Percentiles rank a stretch among this genome's conserved stretches.
These are phyloP conservation scores for Limnomonas spitsbergensis DNA, from an alignment of 139 green algal species.

Conservation along the genomic window DNA sequence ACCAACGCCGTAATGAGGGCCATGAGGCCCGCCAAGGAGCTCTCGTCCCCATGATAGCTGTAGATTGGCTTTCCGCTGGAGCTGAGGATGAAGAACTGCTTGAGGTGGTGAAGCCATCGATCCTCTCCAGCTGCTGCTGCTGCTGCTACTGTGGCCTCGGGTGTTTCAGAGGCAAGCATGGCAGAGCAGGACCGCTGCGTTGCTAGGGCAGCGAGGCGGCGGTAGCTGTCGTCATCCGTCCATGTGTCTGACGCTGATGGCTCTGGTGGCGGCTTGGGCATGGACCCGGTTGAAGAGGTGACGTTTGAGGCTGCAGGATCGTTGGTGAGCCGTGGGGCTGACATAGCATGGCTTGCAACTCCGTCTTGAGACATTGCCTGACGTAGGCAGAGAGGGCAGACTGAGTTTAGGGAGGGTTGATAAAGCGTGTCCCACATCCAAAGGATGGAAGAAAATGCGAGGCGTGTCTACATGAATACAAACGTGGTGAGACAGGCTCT, in stretches of 20 bases:
- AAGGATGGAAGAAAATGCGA: no score
- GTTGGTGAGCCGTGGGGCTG: no score
- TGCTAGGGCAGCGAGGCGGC: neutral
- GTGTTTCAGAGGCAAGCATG: neutral
- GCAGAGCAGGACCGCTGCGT: neutral
- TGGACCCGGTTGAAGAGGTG: no score
- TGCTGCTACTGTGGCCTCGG: neutral
- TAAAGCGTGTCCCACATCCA: no score
- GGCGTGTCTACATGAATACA: no score
- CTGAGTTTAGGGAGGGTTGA: no score
- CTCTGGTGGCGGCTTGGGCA: no score
- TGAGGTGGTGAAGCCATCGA: conserved; percentile 21
- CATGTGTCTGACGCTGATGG: neutral
- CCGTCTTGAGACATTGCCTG: no score
- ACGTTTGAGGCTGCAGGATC: no score
- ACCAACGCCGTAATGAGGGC: conserved; percentile 65
- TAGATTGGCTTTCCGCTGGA: conserved; percentile 75
- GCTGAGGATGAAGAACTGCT: conserved; percentile 78
- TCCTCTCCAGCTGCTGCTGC: neutral
- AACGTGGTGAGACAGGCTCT: no score
- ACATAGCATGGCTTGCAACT: no score
- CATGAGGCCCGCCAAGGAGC: conserved; percentile 59
- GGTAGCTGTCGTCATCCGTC: neutral
- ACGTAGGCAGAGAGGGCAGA: no score
- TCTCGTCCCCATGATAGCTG: conserved; percentile 62